phyloP scores from a whole-genome alignment of 2,329 filamentous ascomycete species.

The Pseudogymnoascus sp. region DNA sequence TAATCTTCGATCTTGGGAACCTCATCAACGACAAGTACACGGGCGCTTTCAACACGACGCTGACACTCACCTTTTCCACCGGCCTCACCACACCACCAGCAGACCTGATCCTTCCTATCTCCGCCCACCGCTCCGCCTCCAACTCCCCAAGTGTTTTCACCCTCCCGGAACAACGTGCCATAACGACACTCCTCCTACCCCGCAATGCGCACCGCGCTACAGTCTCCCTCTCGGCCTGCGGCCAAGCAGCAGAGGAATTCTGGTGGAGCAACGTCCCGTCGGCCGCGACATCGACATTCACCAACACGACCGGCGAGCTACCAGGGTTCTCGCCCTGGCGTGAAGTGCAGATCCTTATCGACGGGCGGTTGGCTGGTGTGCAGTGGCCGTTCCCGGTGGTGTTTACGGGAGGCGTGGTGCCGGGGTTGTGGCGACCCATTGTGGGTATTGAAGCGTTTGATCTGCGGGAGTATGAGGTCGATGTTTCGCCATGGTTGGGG shows the following conservation, averaged over 20 bases:
- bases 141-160: conserved; percentile 57
- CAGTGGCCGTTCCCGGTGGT: conserved; percentile 76
- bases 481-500: conserved; percentile 69
- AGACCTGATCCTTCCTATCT: conserved; percentile 60
- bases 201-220: conserved; percentile 59
- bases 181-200: conserved; percentile 53
- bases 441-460: conserved; percentile 74
- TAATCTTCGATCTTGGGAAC: conserved; percentile 76
- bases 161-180: conserved; percentile 54
- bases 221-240: conserved; percentile 67
- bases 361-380: conserved; percentile 62
- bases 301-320: conserved; percentile 44
- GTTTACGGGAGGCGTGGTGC: conserved; percentile 72
- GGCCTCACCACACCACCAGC: conserved; percentile 35
- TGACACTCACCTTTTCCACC: conserved; percentile 64
- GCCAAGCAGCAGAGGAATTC: conserved; percentile 70
- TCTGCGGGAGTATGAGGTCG: conserved; percentile 69
- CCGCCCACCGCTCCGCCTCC: conserved; percentile 40
- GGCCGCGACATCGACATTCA: conserved; percentile 51
- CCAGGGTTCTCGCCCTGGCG: conserved; percentile 66
- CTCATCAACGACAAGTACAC: conserved; percentile 63
- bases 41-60: conserved; percentile 61
- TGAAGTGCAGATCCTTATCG: conserved; percentile 68
- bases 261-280: conserved; percentile 75
- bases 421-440: conserved; percentile 67